phyloP scores from a whole-genome alignment of 192 early-diverging fungal genomes.

The Gigaspora rosea region DNA sequence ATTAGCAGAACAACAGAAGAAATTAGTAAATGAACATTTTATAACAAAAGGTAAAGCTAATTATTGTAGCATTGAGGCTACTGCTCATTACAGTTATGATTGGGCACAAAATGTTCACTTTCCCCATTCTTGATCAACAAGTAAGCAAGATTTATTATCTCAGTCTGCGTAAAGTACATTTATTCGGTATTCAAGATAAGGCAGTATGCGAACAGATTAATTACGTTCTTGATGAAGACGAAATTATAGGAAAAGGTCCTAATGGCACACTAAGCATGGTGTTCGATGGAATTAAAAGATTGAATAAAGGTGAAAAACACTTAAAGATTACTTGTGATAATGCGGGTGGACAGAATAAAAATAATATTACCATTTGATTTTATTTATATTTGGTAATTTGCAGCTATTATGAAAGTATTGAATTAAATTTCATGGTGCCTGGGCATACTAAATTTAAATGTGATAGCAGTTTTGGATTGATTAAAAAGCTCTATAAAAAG shows the following conservation, averaged over 20 bases:
- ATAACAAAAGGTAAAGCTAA: not conserved
- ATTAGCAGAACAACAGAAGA: constrained; percentile 23
- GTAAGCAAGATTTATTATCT: too few relatives aligned
- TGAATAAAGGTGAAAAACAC: constrained; percentile 33
- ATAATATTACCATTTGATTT: too few relatives aligned
- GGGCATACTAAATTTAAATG: constrained; percentile 36
- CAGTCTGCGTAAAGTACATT: constrained; percentile 23
- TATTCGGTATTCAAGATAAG: constrained; percentile 35
- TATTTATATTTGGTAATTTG: too few relatives aligned
- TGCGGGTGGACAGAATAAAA: constrained; percentile 22
- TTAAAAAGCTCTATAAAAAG: constrained; percentile 29
- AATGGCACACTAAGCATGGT: constrained; percentile 20
- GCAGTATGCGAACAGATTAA: constrained; percentile 28
- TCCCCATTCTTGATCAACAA: constrained; percentile 27
- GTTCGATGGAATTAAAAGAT: constrained; percentile 30
- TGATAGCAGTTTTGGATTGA: constrained; percentile 32
- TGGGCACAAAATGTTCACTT: constrained; percentile 24
- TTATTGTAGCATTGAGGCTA: constrained; percentile 5
- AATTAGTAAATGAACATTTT: constrained; percentile 22
- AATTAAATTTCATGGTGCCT: too few relatives aligned
- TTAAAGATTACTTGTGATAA: constrained; percentile 34
- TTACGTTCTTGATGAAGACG: constrained; percentile 25
- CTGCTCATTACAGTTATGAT: constrained; percentile 30
- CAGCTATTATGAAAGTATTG: too few relatives aligned
- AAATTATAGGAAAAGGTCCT: constrained; percentile 14